Evolutionary conservation across 140 eudicot genomes (phyloP), one percentile per base, ranked within the genome.

Genomic region (Stevia rebaudiana): DNA sequence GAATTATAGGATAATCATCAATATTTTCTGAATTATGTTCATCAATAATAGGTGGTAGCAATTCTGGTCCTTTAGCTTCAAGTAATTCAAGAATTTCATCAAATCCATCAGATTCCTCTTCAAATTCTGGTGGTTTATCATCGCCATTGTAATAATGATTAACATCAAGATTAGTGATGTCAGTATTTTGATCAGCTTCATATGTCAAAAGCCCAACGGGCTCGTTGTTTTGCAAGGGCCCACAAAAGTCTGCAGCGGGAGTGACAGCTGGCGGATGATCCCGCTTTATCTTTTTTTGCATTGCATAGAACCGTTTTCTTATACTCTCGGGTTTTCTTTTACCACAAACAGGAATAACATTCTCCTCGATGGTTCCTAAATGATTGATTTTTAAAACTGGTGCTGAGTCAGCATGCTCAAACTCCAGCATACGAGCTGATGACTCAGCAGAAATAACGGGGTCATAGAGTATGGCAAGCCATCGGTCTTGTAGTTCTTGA

Each of bases 401-500:
- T 22, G 72, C 28, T 15, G 80, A 67, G 46, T 76, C 53, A 15
- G 78, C 75, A 42, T 56, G 79, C 71, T 80, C 86, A 55, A 75
- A 51, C 76, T 82, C 86, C 8, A 72, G 44, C 81, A 84, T 84
- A 22, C 52, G 80, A 48, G 72, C 81, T 65, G 86, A 73, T 24
- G 86, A 79, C 78, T 84, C 79, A 3, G 54, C 49, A 62, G 94
- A 73, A 72, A 78, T 78, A 48, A 51, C 60, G 0, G 83, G 88
- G 56, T 87, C 86, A 37, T 87, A 80, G 41, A 77, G 85, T 28
- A 84, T 77, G 43, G 88, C 78, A 75, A 67, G 79, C 86, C 95
- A 90, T 53, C 86, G 94, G 36, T 90, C 84, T 65, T 69, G 79
- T 43, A 80, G 73, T 65, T 90, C 85, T 53, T 83, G 76, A 54